Conservation (phyloP, 2,329 filamentous ascomycete genomes). For the Verticillium klebahnii region DNA sequence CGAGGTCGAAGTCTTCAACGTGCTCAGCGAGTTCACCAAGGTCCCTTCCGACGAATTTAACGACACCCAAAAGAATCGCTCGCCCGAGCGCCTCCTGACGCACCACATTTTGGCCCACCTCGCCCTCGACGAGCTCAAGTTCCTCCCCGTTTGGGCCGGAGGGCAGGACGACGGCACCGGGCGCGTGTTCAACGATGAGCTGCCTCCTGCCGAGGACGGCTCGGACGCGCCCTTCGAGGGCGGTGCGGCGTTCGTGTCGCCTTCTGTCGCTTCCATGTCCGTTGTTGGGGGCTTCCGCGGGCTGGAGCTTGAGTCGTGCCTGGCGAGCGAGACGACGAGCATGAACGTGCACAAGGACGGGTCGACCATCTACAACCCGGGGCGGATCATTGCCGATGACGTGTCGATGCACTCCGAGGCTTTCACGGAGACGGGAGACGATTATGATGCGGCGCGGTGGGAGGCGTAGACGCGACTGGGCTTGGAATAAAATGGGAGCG, state of each 20-base stretch:
- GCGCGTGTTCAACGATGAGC: slow-evolving; percentile 38
- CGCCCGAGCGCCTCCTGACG: slow-evolving; percentile 24
- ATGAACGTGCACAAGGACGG: slow-evolving; percentile 12
- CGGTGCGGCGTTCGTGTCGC: slow-evolving; percentile 8
- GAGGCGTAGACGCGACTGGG: slow-evolving; percentile 17
- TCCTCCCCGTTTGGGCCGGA: slow-evolving; percentile 61
- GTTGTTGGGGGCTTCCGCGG: slow-evolving; percentile 28
- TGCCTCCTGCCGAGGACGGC: slow-evolving; percentile 38
- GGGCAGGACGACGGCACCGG: slow-evolving; percentile 48
- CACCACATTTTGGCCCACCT: slow-evolving; percentile 48
- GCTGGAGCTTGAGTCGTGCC: slow-evolving; percentile 19
- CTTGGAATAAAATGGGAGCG: neutral
- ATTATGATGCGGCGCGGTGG: slow-evolving; percentile 29
- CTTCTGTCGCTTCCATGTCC: slow-evolving; percentile 13
- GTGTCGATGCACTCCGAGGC: slow-evolving; percentile 27
- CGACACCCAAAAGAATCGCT: slow-evolving; percentile 24
- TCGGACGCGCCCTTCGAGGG: slow-evolving; percentile 29
- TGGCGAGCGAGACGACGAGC: neutral
- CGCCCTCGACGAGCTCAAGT: slow-evolving; percentile 53
- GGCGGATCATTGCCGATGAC: slow-evolving; percentile 27
- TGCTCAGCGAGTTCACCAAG: slow-evolving; percentile 1
- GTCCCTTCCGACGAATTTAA: slow-evolving; percentile 16
- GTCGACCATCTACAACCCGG: slow-evolving; percentile 27
- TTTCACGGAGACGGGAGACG: slow-evolving; percentile 25
- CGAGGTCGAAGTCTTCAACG: slow-evolving; percentile 1